Percentiles rank a stretch among this genome's conserved stretches.
Conservation (phyloP, 2,329 filamentous ascomycete species). For the Raffaelea albimanens region DNA sequence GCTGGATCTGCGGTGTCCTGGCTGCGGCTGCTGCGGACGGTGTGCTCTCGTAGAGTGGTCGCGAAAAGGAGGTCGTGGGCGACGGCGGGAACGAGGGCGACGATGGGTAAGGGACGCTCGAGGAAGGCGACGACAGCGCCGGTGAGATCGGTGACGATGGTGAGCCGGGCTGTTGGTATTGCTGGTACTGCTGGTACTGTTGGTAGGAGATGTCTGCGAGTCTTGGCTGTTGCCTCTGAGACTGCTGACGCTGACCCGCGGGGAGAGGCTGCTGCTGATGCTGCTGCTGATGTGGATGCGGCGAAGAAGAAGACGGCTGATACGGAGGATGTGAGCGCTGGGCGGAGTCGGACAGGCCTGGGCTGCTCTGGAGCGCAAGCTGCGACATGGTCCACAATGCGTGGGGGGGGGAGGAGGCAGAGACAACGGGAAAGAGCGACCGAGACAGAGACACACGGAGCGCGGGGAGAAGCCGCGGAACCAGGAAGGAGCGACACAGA, state of each 20-base stretch:
- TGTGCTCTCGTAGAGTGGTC: slow-evolving; percentile 2
- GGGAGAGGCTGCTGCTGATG: not conserved
- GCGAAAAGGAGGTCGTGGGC: slow-evolving; percentile 3
- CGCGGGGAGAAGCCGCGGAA: not conserved
- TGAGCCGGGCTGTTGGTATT: slow-evolving; percentile 8
- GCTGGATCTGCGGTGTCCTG: not conserved
- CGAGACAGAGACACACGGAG: slow-evolving; percentile 14
- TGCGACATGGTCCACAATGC: slow-evolving; percentile 44
- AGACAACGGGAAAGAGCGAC: slow-evolving; percentile 6
- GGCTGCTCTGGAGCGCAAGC: slow-evolving; percentile 35
- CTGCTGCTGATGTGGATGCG: not conserved
- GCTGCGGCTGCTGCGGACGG: not conserved
- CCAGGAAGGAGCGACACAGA: not conserved
- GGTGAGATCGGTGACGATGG: slow-evolving; percentile 7
- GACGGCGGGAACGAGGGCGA: slow-evolving; percentile 5
- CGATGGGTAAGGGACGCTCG: slow-evolving; percentile 2
- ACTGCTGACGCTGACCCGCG: not conserved
- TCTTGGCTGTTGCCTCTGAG: not conserved
- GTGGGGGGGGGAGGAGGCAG: slow-evolving; percentile 9
- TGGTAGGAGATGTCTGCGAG: not conserved
- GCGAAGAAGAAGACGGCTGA: not conserved
- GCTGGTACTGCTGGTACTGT: slow-evolving; percentile 3
- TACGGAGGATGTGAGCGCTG: not conserved
- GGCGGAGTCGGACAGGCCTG: slow-evolving; percentile 21
- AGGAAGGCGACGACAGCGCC: not conserved